Conservation (phyloP, 2,329 filamentous ascomycete species). For the Cytospora schulzeri region DNA sequence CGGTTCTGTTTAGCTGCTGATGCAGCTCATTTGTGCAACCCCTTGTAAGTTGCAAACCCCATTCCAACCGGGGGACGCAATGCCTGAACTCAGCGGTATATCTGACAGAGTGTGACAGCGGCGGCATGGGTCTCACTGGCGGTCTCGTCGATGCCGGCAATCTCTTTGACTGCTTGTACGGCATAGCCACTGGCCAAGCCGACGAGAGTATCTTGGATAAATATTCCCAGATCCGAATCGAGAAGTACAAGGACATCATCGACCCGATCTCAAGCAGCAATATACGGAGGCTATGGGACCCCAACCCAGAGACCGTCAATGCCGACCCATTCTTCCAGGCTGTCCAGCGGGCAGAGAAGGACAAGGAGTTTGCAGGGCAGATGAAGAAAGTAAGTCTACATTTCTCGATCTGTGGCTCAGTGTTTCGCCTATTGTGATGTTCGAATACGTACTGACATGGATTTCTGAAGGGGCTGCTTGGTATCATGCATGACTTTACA, state of each 20-base stretch:
- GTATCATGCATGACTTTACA: constrained; percentile 29
- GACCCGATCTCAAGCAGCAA: constrained; percentile 28
- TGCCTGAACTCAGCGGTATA: too few relatives aligned
- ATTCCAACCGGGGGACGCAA: neutral
- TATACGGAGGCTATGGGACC: constrained; percentile 25
- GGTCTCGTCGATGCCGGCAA: constrained; percentile 51
- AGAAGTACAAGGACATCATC: constrained; percentile 36
- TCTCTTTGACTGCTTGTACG: constrained; percentile 48
- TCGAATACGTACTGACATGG: constrained; percentile 1
- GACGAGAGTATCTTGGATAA: constrained; percentile 44
- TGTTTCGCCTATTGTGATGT: too few relatives aligned
- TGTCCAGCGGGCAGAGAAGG: constrained; percentile 27
- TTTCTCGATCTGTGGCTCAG: neutral
- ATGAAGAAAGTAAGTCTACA: constrained; percentile 19
- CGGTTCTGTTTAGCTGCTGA: constrained; percentile 52
- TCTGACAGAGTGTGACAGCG: constrained; percentile 4
- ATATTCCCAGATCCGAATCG: constrained; percentile 42
- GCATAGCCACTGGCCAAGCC: constrained; percentile 41
- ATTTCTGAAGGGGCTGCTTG: constrained; percentile 11
- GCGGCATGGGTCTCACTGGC: constrained; percentile 49
- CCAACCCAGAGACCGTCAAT: constrained; percentile 28
- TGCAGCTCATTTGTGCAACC: constrained; percentile 56
- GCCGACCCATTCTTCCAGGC: constrained; percentile 34
- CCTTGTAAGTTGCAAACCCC: constrained; percentile 42
- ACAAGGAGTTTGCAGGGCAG: constrained; percentile 23